Base-by-base conservation (phyloP, 1,139 yeast genomes). In the Protomyces arabidopsidicola region DNA sequence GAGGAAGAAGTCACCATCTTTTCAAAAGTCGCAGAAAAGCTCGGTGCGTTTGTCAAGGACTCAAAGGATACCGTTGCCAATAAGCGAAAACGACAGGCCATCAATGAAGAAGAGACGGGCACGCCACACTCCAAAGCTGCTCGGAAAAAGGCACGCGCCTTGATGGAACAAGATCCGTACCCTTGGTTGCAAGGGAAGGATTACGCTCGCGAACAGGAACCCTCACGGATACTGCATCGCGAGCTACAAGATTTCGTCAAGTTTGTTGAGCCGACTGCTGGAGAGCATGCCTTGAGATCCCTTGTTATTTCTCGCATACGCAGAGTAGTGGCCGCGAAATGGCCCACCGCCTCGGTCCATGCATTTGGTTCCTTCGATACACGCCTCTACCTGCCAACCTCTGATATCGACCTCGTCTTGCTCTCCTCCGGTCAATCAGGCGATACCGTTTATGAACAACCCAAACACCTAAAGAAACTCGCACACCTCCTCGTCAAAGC, bases 361-460 rank as follows among this genome's bases (percentile, higher is more conserved):
- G 96, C 91, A 16, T 93, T 95, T 78, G 99, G 99, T 0, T 90
- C 98, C 0, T 89, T 84, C 74, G 98, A 98, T 0, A 91, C 98
- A 0, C 97, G 91, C 72, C 77, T 95, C 67, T 93, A 91, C 71
- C 78, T 95, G 27, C 98, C 98, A 0, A 97, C 97, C 0, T 90
- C 97, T 0, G 99, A 95, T 78, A 90, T 95, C 42, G 99, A 95
- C 75, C 86, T 95, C 86, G 98, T 91, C 53, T 82, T 95, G 34
- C 79, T 86, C 8, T 87, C 96, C 10, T 74, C 79, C 2, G 45
- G 51, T 14, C 39, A 24, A 5, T 34, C 35, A 10, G 87, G 88
- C 2, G 82, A 82, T 69, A 27, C 38, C 8, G 38, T 55, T 18
- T 86, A 87, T 72, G 95, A 85, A 68, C 82, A 81, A 66, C 81